Base-by-base conservation (phyloP, 2,329 filamentous ascomycete genomes). In the Penicillium sp. region DNA sequence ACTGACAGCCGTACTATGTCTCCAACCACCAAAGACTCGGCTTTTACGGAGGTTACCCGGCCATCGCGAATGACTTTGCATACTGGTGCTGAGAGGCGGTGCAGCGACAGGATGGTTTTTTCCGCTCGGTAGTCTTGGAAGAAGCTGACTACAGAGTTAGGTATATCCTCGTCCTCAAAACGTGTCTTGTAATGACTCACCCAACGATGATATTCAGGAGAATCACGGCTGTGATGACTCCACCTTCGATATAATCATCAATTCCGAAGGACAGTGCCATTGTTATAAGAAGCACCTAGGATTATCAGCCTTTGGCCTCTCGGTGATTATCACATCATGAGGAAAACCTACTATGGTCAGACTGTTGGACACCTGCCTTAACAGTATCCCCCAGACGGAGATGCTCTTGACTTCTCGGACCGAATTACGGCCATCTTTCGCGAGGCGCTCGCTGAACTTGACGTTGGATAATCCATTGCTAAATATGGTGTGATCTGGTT, bases 351-450 rank as follows among this genome's bases (percentile, higher is more conserved):
- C 87, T 73, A 89, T 82, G 64, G 89, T 91, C 77, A 91, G 80
- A 79, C 88, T 90, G 79, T 91, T 91, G 66, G 88, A 90, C 68
- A 91, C 84, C 80, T 91, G 89, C 72, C 88, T 89, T 78, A 91
- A 76, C 78, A 91, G 83, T 79, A 91, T 90, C 79, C 89, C 85
- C 86, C 88, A 90, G 76, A 88, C 71, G 76, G 88, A 90, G 78
- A 89, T 78, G 76, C 87, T 86, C 78, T 88, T 86, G 81, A 87
- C 85, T 77, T 86, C 85, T 77, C 88, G 85, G 80, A 91, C 85
- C 73, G 83, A 84, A 79, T 92, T 92, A 68, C 84, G 83, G 67
- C 89, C 89, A 83, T 90, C 81, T 72, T 83, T 81, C 75, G 78
- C 77, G 71, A 91, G 82, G 74, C 88, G 88, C 79, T 81, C 81